Evolutionary conservation across 2,329 filamentous ascomycete species (phyloP).

Genomic region (Calonectria pseudoturangicola): DNA sequence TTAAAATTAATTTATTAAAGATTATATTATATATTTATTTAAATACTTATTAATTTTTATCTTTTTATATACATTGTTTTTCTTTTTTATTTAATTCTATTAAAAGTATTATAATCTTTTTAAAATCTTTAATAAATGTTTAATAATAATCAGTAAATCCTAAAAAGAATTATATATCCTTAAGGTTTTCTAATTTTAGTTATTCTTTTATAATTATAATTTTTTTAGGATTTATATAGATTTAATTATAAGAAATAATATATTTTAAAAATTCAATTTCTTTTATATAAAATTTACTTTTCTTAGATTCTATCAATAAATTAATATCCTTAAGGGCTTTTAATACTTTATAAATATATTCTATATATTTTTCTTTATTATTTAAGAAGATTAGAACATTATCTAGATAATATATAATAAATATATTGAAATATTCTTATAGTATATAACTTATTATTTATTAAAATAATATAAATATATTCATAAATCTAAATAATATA

Average conservation of each 20-base stretch:
- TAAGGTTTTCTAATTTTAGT: conserved; percentile 10
- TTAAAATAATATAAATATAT: conserved; percentile 51
- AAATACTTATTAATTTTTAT: conserved; percentile 35
- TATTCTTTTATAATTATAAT: conserved; percentile 36
- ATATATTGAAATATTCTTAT: conserved; percentile 51
- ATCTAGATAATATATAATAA: neutral
- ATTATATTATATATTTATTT: conserved; percentile 30
- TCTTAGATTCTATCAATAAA: no score
- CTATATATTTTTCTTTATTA: conserved; percentile 11
- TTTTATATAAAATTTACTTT: no score
- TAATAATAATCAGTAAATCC: no score
- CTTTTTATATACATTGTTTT: conserved; percentile 45
- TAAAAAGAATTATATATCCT: conserved; percentile 45
- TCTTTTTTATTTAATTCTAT: conserved; percentile 38
- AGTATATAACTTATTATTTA: conserved; percentile 47
- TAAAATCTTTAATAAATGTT: conserved; percentile 45
- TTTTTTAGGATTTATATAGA: conserved; percentile 44
- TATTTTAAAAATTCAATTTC: conserved; percentile 12
- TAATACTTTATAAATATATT: conserved; percentile 27
- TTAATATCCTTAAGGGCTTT: no score
- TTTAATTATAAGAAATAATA: conserved; percentile 36
- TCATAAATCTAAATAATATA: no score
- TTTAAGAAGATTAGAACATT: no score
- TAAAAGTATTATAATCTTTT: conserved; percentile 18
- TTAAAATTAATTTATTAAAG: conserved; percentile 27